These are phyloP conservation scores for Phytophthora chlamydospora DNA, from an alignment of 352 stramenopile genomes.

Conservation along the genomic window DNA sequence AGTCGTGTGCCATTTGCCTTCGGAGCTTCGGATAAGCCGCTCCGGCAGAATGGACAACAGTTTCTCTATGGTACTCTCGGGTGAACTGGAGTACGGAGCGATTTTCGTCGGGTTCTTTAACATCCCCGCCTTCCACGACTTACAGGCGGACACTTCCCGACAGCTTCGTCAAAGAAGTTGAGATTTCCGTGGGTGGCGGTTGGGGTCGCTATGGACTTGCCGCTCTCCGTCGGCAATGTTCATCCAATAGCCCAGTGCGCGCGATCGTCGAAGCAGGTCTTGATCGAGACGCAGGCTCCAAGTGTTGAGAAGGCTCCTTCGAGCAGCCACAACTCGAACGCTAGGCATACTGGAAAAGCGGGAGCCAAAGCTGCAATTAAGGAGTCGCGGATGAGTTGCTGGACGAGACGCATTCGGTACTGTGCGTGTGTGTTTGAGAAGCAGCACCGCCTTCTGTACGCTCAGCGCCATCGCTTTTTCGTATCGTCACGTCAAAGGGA, in stretches of 20 bases:
- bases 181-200: not conserved
- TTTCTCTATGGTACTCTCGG: not conserved
- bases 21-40: not conserved
- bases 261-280: slow-evolving; percentile 1
- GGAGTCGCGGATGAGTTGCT: not conserved
- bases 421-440: not conserved
- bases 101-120: not conserved
- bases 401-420: slow-evolving; percentile 1
- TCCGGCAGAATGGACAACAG: not conserved
- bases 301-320: slow-evolving; percentile 3
- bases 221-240: not conserved
- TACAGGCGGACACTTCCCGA: not conserved
- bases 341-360: not conserved
- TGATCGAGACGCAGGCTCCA: not conserved
- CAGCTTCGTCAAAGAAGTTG: slow-evolving; percentile 4
- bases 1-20: not conserved
- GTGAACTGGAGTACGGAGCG: not conserved
- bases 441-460: too few relatives aligned
- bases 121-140: not conserved
- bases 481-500: too few relatives aligned
- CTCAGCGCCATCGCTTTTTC: too few relatives aligned
- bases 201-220: not conserved
- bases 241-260: not conserved
- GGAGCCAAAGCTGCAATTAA: not conserved
- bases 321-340: slow-evolving; percentile 3